A percentile compares a stretch with the other conserved stretches of the same genome.
These are phyloP conservation scores for Thozetella sp. DNA, from an alignment of 495 filamentous ascomycete genomes.

Conservation along the genomic window DNA sequence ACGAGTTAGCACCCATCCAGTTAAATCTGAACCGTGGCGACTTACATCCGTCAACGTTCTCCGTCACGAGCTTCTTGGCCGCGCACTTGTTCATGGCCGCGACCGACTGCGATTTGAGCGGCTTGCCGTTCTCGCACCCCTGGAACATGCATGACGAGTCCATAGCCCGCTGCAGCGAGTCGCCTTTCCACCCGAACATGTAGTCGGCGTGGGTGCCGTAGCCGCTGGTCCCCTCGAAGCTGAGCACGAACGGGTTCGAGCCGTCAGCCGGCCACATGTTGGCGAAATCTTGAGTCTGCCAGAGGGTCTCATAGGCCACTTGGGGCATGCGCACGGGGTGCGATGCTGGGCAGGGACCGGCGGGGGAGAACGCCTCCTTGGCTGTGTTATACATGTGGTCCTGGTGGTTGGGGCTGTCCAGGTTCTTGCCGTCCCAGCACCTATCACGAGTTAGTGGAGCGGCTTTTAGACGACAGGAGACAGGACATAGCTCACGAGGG, in stretches of 20 bases:
- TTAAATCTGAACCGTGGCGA: slow-evolving; percentile 4
- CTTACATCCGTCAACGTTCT: slow-evolving; percentile 43
- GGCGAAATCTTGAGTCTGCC: slow-evolving; percentile 41
- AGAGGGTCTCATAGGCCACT: slow-evolving; percentile 40
- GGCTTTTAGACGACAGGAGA: not conserved
- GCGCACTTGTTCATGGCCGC: slow-evolving; percentile 35
- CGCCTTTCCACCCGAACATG: slow-evolving; percentile 39
- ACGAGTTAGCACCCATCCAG: not conserved
- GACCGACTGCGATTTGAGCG: slow-evolving; percentile 35
- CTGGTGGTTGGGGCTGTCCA: slow-evolving; percentile 59
- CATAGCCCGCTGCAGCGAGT: slow-evolving; percentile 34
- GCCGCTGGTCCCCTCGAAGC: slow-evolving; percentile 40
- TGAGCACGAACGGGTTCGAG: slow-evolving; percentile 41
- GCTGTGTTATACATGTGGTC: slow-evolving; percentile 41
- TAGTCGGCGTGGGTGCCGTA: slow-evolving; percentile 37
- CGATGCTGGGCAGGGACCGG: slow-evolving; percentile 34
- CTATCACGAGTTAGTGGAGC: slow-evolving; percentile 19
- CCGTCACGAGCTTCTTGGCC: slow-evolving; percentile 29
- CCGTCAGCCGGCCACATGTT: slow-evolving; percentile 36
- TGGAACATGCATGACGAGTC: slow-evolving; percentile 39
- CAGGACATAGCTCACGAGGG: slow-evolving; percentile 36
- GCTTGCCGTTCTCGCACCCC: slow-evolving; percentile 24
- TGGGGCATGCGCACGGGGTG: slow-evolving; percentile 38
- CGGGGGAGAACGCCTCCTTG: slow-evolving; percentile 28
- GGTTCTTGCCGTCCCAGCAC: slow-evolving; percentile 61